These are phyloP conservation scores for Dactylellina parvicollis DNA, from an alignment of 2,329 filamentous ascomycete species.

Conservation along the genomic window DNA sequence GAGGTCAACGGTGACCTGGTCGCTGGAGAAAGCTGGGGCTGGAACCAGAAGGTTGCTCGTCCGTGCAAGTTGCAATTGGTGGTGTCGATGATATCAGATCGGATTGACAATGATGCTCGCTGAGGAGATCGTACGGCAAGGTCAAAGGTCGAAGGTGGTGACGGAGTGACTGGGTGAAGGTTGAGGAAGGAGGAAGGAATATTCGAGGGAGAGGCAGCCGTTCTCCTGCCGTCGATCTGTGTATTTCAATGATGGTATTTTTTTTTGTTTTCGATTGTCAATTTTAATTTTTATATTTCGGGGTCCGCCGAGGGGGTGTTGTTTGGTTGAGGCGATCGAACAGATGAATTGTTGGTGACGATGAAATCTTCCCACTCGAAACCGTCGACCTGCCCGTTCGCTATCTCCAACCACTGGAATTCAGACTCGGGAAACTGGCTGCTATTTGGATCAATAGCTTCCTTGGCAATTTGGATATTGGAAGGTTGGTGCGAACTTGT, in stretches of 20 bases:
- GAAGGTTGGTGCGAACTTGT: conserved; percentile 30
- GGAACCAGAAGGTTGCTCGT: background rate
- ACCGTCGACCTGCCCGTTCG: background rate
- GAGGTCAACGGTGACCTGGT: background rate
- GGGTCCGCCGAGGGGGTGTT: background rate
- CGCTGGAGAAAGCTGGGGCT: background rate
- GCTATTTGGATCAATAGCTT: background rate
- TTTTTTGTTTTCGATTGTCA: background rate
- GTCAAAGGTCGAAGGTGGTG: too few species aligned
- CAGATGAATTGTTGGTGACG: background rate
- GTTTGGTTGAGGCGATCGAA: background rate
- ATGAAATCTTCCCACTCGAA: background rate
- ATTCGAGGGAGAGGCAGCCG: background rate
- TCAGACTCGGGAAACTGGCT: too few species aligned
- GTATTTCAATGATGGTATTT: too few species aligned
- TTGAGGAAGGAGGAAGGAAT: background rate
- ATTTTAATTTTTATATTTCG: background rate
- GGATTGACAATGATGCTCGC: background rate
- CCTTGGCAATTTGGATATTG: conserved; percentile 10
- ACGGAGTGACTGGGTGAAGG: background rate
- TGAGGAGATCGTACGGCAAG: background rate
- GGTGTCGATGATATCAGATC: background rate
- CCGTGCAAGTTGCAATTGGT: background rate
- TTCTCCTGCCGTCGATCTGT: too few species aligned
- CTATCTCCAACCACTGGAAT: too few species aligned